Evolutionary conservation across 805 yeast species (phyloP), one percentile per base, ranked within the genome.

Genomic region (Barnettozyma vustinii): DNA sequence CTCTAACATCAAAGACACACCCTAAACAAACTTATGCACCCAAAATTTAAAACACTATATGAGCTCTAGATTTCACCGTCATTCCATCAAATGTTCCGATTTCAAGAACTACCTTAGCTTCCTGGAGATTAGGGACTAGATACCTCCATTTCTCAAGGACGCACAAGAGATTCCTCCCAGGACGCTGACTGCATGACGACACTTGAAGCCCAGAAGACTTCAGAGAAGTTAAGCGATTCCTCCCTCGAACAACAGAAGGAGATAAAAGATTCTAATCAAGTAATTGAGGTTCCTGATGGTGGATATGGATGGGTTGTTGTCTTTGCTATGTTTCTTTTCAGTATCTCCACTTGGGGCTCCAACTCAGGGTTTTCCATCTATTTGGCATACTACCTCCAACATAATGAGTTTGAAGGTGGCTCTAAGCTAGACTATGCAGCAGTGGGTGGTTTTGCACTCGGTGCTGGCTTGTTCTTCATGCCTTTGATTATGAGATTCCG

Each of bases 391-490:
- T 84, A 81, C 57, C 54, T 83, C 23, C 70, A 74, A 39, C 56
- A 72, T 42, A 61, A 74, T 45, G 64, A 72, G 1, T 82, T 79
- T 53, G 63, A 65, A 1, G 84, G 81, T 6, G 82, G 81, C 0
- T 56, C 70, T 1, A 80, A 76, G 47, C 63, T 79, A 35, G 85
- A 80, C 51, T 84, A 75, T 61, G 84, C 87, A 20, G 66, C 77
- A 6, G 72, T 84, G 51, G 88, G 89, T 5, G 90, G 90, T 4
- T 60, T 84, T 15, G 77, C 84, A 0, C 79, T 82, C 48, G 63
- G 58, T 25, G 27, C 39, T 13, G 51, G 67, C 7, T 82, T 87
- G 26, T 80, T 83, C 58, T 68, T 75, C 48, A 67, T 85, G 44
- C 91, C 92, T 7, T 47, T 81, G 8, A 71, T 74, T 0, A 66